phyloP scores from a whole-genome alignment of 345 rosid genomes.

The Gossypium ekmanianum region DNA sequence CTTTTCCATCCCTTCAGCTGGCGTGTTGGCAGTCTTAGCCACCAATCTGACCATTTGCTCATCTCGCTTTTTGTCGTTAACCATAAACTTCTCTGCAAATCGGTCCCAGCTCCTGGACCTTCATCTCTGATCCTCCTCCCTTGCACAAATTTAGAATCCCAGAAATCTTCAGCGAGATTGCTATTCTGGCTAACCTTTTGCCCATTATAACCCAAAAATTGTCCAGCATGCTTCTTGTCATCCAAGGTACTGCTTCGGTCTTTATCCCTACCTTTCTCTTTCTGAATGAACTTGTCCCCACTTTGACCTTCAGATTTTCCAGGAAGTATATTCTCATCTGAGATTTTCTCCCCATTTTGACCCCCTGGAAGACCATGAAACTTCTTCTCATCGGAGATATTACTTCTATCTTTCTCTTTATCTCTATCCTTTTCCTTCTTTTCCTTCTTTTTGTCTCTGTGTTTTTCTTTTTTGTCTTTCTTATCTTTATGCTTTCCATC shows the following conservation, averaged over 20 bases:
- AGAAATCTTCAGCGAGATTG: slow-evolving; percentile 18
- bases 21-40: slow-evolving; percentile 19
- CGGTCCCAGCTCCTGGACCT: slow-evolving; percentile 21
- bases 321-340: slow-evolving; percentile 30
- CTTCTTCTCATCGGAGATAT: slow-evolving; percentile 31
- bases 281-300: slow-evolving; percentile 27
- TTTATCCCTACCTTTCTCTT: slow-evolving; percentile 30
- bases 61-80: slow-evolving; percentile 28
- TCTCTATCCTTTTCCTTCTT: slow-evolving; percentile 35
- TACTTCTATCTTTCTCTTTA: slow-evolving; percentile 36
- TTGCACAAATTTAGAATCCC: slow-evolving; percentile 33
- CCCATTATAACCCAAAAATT: slow-evolving; percentile 25
- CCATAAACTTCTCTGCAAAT: slow-evolving; percentile 27
- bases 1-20: slow-evolving; percentile 33
- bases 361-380: slow-evolving; percentile 16
- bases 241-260: slow-evolving; percentile 24
- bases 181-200: slow-evolving; percentile 29
- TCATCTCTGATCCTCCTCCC: slow-evolving; percentile 41
- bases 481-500: slow-evolving; percentile 47
- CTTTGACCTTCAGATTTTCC: slow-evolving; percentile 25
- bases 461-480: slow-evolving; percentile 46
- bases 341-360: slow-evolving; percentile 31
- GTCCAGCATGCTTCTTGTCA: slow-evolving; percentile 29
- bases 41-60: slow-evolving; percentile 27
- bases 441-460: slow-evolving; percentile 37